A percentile compares a stretch with the other conserved stretches of the same genome.
These are phyloP conservation scores for Sphaerulina populicola DNA, from an alignment of 2,329 filamentous ascomycete genomes.

Conservation along the genomic window DNA sequence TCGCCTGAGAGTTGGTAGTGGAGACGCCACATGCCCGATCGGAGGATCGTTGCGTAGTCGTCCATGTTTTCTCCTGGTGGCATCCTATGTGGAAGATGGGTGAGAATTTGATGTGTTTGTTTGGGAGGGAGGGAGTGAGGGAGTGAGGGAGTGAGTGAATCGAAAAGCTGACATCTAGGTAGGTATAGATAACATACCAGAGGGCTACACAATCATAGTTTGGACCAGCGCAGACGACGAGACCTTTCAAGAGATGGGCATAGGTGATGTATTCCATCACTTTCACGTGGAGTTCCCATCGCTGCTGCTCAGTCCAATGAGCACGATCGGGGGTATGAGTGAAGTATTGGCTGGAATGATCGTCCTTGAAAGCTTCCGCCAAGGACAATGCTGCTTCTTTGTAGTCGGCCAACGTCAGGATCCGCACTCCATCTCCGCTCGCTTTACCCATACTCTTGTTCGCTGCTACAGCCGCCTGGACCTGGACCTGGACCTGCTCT, in stretches of 20 bases:
- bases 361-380: slow-evolving; percentile 67
- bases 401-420: slow-evolving; percentile 58
- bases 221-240: slow-evolving; percentile 65
- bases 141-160: no score
- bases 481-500: no score
- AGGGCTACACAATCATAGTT: slow-evolving; percentile 71
- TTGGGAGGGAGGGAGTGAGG: no score
- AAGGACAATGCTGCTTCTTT: slow-evolving; percentile 63
- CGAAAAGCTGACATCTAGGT: no score
- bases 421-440: slow-evolving; percentile 50
- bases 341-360: slow-evolving; percentile 67
- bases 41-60: slow-evolving; percentile 61
- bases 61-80: slow-evolving; percentile 67
- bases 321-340: slow-evolving; percentile 62
- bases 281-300: slow-evolving; percentile 67
- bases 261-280: slow-evolving; percentile 72
- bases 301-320: slow-evolving; percentile 55
- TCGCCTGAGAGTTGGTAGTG: slow-evolving; percentile 65
- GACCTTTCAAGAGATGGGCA: slow-evolving; percentile 63
- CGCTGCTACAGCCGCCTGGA: slow-evolving; percentile 5
- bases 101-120: neutral
- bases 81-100: slow-evolving; percentile 50
- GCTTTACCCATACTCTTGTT: neutral
- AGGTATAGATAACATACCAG: no score
- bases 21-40: slow-evolving; percentile 69